Conservation (phyloP, 2,329 filamentous ascomycete genomes). For the Geosmithia putterillii region DNA sequence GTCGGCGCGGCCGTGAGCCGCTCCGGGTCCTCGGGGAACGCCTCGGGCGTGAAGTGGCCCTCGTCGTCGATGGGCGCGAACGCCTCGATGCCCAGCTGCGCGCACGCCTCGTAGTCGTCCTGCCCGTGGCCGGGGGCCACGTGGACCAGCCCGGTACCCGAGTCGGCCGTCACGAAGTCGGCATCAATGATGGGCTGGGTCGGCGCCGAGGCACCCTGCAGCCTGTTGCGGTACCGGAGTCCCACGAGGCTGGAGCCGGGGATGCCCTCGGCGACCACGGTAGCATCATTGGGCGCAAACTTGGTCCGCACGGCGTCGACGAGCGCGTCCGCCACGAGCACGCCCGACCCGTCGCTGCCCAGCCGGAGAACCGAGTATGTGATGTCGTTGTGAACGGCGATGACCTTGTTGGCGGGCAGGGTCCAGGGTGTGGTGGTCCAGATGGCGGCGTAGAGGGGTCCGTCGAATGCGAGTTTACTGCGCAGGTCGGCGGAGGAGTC, state of each 20-base stretch:
- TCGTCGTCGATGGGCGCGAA: conserved; percentile 75
- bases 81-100: conserved; percentile 54
- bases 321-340: conserved; percentile 62
- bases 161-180: conserved; percentile 77
- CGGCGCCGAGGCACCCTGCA: conserved; percentile 45
- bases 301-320: conserved; percentile 45
- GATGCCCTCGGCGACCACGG: conserved; percentile 43
- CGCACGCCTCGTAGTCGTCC: conserved; percentile 85
- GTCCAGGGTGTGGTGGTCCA: conserved; percentile 99
- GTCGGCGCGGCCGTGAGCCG: conserved; percentile 53
- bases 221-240: conserved; percentile 56
- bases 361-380: conserved; percentile 58
- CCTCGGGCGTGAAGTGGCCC: conserved; percentile 70
- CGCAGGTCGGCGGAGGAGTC: conserved; percentile 20
- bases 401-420: conserved; percentile 79
- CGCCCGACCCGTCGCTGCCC: conserved; percentile 35
- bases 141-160: conserved; percentile 93
- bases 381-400: conserved; percentile 67
- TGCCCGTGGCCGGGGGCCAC: conserved; percentile 90
- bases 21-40: conserved; percentile 57
- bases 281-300: conserved; percentile 35
- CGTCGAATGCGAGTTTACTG: conserved; percentile 21
- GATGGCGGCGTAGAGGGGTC: conserved; percentile 64
- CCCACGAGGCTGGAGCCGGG: conserved; percentile 53
- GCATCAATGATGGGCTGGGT: conserved; percentile 66